Percentiles rank a stretch among this genome's conserved stretches.
phyloP scores from a whole-genome alignment of 164 flowering plant species.

The Magnolia officinalis region DNA sequence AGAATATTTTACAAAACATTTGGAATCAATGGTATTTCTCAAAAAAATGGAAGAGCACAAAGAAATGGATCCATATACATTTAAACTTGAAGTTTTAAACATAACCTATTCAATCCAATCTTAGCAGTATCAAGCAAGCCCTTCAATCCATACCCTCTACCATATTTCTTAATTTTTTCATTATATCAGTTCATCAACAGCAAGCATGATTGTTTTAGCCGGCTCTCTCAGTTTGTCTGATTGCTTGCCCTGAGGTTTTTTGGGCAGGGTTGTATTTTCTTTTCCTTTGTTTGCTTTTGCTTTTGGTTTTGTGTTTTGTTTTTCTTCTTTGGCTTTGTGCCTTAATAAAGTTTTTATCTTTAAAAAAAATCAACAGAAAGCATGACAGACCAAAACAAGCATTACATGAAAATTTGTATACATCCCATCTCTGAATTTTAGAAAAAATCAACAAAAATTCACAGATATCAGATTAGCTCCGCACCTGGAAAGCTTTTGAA shows the following conservation, averaged over 20 bases:
- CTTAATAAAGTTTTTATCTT: background rate
- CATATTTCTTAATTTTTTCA: background rate
- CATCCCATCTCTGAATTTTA: background rate
- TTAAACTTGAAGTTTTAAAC: too few species aligned
- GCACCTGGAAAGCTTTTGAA: constrained; percentile 67
- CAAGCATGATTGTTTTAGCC: too few species aligned
- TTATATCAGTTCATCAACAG: background rate
- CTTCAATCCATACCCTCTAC: background rate
- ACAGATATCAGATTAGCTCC: background rate
- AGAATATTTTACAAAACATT: background rate
- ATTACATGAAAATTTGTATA: background rate
- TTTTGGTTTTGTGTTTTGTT: too few species aligned
- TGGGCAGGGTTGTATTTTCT: too few species aligned
- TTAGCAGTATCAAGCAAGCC: background rate
- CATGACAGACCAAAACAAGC: background rate
- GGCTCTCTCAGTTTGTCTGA: too few species aligned
- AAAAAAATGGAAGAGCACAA: background rate
- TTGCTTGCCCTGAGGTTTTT: too few species aligned
- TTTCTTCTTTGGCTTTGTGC: background rate
- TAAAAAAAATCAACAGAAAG: background rate
- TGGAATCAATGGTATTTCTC: background rate
- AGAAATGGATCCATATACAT: too few species aligned
- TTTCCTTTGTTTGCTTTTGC: too few species aligned
- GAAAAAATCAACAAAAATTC: background rate
- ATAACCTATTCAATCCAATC: too few species aligned